Base-by-base conservation (phyloP, 2,329 filamentous ascomycete species). In the Erysiphe neolycopersici region DNA sequence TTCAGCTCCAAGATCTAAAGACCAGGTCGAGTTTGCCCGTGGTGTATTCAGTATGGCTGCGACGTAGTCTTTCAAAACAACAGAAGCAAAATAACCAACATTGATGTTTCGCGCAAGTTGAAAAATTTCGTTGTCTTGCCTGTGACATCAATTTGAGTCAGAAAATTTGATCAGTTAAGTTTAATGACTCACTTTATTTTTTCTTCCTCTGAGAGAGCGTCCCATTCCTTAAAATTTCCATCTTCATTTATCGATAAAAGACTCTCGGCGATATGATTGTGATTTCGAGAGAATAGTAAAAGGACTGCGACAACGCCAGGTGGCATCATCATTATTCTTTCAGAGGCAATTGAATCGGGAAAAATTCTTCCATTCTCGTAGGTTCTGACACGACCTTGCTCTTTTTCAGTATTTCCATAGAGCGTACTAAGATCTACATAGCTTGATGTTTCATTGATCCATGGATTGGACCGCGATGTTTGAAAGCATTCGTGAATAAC, bases 401-500 rank as follows among this genome's bases (percentile, higher is more conserved):
- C 61, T 16, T 58, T 53, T 31, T 53, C 57, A 1, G 59, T 63
- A 47, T 64, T 64, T 16, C 62, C 62, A 47, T 65, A 65, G 12
- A 65, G 49, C 2, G 62, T 63, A 46, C 60, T 62, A 33, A 65
- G 51, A 48, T 65, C 62, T n/a, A 64, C 60, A 50, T 64, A 64
- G 45, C 60, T 61, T 5, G 60, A 62, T 0, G 62, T 65, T 46
- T 64, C 61, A 44, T 64, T 64, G 52, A 64, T 59, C 57, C 58
- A 62, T 12, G 55, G 58, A 42, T 63, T 47, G 8, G 51, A 54
- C 22, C 60, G 52, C 19, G 51, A 55, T 5, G 61, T 64, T 47
- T 64, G 62, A 49, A 65, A 65, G 46, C 60, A 63, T 43, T 65
- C 62, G 48, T 65, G 62, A 42, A 64, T 65, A 46, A 65, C 61